Percentiles rank a stretch among this genome's conserved stretches.
These are phyloP conservation scores for Nephelium lappaceum DNA, from an alignment of 345 rosid species.

Conservation along the genomic window DNA sequence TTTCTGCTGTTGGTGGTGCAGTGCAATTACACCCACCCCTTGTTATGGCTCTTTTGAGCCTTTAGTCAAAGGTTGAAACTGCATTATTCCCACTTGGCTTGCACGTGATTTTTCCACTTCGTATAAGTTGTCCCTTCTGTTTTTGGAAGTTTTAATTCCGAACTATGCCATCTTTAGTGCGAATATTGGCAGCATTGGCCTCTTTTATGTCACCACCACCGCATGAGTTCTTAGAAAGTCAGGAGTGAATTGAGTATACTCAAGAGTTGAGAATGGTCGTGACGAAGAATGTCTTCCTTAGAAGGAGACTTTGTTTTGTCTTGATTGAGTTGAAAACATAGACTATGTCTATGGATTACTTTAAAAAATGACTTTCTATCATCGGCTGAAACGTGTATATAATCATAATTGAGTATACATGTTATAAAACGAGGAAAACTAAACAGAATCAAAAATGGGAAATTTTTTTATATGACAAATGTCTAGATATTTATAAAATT, in stretches of 20 bases:
- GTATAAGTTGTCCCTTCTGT: too few relatives aligned
- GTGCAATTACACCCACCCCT: too few relatives aligned
- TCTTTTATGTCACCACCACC: neutral
- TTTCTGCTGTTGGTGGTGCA: too few relatives aligned
- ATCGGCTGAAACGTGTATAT: constrained; percentile 16
- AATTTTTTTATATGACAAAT: too few relatives aligned
- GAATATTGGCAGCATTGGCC: constrained; percentile 44
- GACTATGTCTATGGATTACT: constrained; percentile 66
- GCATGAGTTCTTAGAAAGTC: constrained; percentile 27
- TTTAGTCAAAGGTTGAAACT: too few relatives aligned
- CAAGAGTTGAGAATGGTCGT: constrained; percentile 48
- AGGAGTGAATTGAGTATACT: constrained; percentile 61
- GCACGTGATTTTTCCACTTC: too few relatives aligned
- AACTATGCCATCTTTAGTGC: constrained; percentile 76
- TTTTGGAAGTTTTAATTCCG: too few relatives aligned
- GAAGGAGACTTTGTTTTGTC: constrained; percentile 3
- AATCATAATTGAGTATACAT: too few relatives aligned
- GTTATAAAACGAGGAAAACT: neutral
- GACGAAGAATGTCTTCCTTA: constrained; percentile 49
- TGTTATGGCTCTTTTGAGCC: too few relatives aligned
- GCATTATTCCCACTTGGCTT: too few relatives aligned
- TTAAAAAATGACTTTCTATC: constrained; percentile 45
- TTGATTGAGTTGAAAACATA: constrained; percentile 43
- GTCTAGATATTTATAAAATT: too few relatives aligned
- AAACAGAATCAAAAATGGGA: neutral